Percentiles rank a stretch among this genome's conserved stretches.
Evolutionary conservation across 495 filamentous ascomycete genomes (phyloP).

Genomic region (Parathielavia appendiculata): DNA sequence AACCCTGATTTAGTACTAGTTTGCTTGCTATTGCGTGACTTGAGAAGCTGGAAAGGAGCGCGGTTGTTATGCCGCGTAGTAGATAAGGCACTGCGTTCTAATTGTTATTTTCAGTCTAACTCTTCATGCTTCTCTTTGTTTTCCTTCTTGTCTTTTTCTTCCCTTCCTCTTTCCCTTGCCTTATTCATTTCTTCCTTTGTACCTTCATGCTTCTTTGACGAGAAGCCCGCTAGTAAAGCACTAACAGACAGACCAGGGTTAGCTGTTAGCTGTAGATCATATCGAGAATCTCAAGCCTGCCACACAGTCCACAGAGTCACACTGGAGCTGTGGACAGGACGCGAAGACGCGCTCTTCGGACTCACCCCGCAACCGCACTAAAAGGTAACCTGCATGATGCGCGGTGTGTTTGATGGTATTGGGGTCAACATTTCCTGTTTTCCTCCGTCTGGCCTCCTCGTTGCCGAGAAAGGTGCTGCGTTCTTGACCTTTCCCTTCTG

Average conservation of each 20-base stretch:
- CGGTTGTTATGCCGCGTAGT: no score
- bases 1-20: no score
- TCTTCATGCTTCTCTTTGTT: no score
- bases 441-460: slow-evolving; percentile 4
- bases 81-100: no score
- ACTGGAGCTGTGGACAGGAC: slow-evolving; percentile 6
- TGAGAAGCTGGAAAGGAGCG: no score
- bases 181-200: not conserved
- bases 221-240: not conserved
- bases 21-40: no score
- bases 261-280: not conserved
- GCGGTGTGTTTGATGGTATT: not conserved
- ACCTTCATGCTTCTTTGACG: not conserved
- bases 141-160: no score
- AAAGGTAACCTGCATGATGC: slow-evolving; percentile 7
- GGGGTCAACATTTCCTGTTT: slow-evolving; percentile 6
- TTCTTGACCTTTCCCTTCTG: not conserved
- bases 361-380: not conserved
- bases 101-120: no score
- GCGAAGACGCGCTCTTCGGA: slow-evolving; percentile 5
- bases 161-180: no score
- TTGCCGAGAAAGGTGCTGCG: not conserved
- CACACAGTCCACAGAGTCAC: slow-evolving; percentile 2
- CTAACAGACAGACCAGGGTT: not conserved
- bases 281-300: not conserved